phyloP scores from a whole-genome alignment of 108 stramenopile genomes.

The Aurantiochytrium sp. region DNA sequence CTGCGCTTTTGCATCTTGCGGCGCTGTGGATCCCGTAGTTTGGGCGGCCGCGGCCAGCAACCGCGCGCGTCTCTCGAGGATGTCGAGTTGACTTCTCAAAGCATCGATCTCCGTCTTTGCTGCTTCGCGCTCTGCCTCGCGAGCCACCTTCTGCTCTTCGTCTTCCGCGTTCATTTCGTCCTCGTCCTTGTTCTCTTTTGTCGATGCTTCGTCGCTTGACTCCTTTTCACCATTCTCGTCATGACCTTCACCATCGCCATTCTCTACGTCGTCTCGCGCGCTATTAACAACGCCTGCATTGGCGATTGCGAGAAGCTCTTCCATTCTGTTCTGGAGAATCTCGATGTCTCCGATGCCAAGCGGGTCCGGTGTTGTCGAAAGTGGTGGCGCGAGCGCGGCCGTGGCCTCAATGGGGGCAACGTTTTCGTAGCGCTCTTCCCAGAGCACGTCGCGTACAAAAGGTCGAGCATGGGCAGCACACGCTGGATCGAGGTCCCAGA shows the following conservation, averaged over 20 bases:
- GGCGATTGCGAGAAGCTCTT: neutral
- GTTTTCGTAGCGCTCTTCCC: neutral
- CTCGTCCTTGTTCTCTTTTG: neutral
- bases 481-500: neutral
- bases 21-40: neutral
- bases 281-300: neutral
- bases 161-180: too few species aligned
- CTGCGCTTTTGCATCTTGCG: neutral
- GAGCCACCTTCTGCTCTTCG: too few species aligned
- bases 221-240: neutral
- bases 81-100: neutral
- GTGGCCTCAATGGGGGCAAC: neutral
- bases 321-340: neutral
- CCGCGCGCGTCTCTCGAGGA: neutral
- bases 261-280: neutral
- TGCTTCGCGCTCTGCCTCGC: neutral
- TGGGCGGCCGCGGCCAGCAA: neutral
- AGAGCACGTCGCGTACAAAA: neutral
- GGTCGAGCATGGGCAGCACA: neutral
- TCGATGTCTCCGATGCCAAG: neutral
- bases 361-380: neutral
- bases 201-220: neutral
- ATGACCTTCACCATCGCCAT: neutral
- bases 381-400: neutral
- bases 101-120: neutral